A percentile compares a stretch with the other conserved stretches of the same genome.
Conservation (phyloP, 768 basidiomycete species). For the Austroboletus festivus region DNA sequence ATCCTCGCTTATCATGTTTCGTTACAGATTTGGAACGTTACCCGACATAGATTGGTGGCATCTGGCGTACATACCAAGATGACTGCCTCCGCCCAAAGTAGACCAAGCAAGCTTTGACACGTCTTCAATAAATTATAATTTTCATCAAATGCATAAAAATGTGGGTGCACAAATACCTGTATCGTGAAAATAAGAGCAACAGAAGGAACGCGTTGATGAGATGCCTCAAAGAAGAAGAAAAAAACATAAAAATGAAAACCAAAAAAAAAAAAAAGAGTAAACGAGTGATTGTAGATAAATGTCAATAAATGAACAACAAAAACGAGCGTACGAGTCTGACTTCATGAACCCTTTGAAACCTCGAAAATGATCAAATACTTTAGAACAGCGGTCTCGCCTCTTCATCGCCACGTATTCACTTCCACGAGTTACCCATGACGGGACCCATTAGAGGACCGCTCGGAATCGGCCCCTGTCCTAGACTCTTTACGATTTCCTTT, state of each 20-base stretch:
- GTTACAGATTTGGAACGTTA: conserved; percentile 54
- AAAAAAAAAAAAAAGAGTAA: background rate
- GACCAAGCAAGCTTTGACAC: conserved; percentile 19
- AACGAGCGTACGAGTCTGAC: conserved; percentile 20
- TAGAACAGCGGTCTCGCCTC: background rate
- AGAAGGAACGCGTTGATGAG: conserved; percentile 6
- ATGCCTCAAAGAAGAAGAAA: conserved; percentile 4
- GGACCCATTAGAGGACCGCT: conserved; percentile 12
- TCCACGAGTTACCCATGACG: conserved; percentile 3
- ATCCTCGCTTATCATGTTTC: background rate
- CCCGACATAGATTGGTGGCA: conserved; percentile 48
- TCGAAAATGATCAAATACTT: background rate
- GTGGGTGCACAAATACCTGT: conserved; percentile 12
- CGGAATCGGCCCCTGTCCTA: conserved; percentile 39
- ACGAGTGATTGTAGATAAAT: background rate
- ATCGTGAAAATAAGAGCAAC: conserved; percentile 1
- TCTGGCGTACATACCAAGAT: conserved; percentile 58
- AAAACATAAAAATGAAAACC: background rate
- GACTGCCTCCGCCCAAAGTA: conserved; percentile 36
- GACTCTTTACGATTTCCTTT: conserved; percentile 48
- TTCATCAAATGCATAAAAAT: conserved; percentile 6
- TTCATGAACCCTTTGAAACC: conserved; percentile 10
- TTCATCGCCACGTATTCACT: background rate
- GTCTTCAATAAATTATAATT: conserved; percentile 10
- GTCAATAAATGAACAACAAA: background rate